A percentile compares a stretch with the other conserved stretches of the same genome.
These are phyloP conservation scores for Pseudogymnoascus sp. DNA, from an alignment of 2,329 filamentous ascomycete species.

Conservation along the genomic window DNA sequence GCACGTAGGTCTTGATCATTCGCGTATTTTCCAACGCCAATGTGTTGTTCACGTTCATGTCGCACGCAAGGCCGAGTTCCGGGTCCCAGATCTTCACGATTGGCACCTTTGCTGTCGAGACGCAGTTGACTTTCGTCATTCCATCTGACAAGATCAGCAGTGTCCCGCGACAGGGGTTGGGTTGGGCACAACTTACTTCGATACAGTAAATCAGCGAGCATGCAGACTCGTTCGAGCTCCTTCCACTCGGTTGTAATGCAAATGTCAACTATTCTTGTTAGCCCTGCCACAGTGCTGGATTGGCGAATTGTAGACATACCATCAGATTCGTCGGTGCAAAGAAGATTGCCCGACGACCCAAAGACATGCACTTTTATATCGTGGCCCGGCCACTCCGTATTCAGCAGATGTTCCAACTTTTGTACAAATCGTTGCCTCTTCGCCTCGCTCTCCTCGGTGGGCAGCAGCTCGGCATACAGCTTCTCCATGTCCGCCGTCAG, in stretches of 20 bases:
- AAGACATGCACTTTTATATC: constrained; percentile 89
- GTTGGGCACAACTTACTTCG: constrained; percentile 57
- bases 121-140: constrained; percentile 94
- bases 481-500: constrained; percentile 77
- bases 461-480: constrained; percentile 77
- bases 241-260: constrained; percentile 92
- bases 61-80: constrained; percentile 77
- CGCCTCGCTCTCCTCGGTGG: constrained; percentile 68
- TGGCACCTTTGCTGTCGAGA: constrained; percentile 89
- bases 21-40: constrained; percentile 90
- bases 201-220: constrained; percentile 76
- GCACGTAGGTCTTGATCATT: constrained; percentile 96
- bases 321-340: constrained; percentile 94
- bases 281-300: constrained; percentile 7
- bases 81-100: constrained; percentile 99
- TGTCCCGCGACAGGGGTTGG: background rate
- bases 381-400: constrained; percentile 83
- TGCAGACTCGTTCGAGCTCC: constrained; percentile 80
- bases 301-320: constrained; percentile 47
- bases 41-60: constrained; percentile 99
- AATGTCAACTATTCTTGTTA: constrained; percentile 65
- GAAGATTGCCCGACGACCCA: constrained; percentile 91
- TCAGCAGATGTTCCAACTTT: constrained; percentile 83
- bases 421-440: constrained; percentile 68
- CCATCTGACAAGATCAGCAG: constrained; percentile 55